Evolutionary conservation across 2,329 filamentous ascomycete genomes (phyloP), one percentile per base, ranked within the genome.

Genomic region (Acarospora socialis): DNA sequence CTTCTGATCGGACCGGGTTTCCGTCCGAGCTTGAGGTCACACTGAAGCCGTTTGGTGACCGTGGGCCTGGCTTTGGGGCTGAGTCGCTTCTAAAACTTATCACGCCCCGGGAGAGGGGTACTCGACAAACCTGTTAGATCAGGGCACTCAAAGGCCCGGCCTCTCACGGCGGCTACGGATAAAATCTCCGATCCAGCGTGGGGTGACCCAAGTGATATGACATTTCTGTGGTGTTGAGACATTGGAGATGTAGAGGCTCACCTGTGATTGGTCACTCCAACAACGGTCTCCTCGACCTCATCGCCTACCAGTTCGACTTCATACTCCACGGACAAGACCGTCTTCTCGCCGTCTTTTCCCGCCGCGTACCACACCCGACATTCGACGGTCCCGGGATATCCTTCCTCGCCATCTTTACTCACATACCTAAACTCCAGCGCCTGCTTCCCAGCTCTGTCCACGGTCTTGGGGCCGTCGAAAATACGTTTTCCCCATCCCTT

Each of bases 251-350:
- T n/a, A n/a, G n/a, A n/a, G n/a, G n/a, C 63, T 44, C 56, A 83
- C 79, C 82, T 92, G 63, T 98, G 87, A 61, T 95, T 98, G 30
- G 90, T 95, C 59, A 95, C 70, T 58, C 86, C 92, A 53, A 95
- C 71, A 24, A 76, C 76, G 0, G 87, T 95, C 66, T 94, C 87
- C n/a, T 86, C 75, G 8, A 76, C 77, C 30, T 79, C 66, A 37
- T 72, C 77, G 3, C 70, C 77, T 3, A 83, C 66, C 28, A 95
- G 65, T 54, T 82, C 73, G 13, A 80, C 84, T 63, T 93, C 81
- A 52, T 92, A 95, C 55, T 95, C 90, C 30, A 92, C 81, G 35
- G 76, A 76, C 35, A 95, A 58, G 13, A 90, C 71, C 1, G 71
- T 73, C 41, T 77, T 75, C 8, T 67, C 59, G 30, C 68, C 57